Base-by-base conservation (phyloP, 148 eudicot genomes). In the Spergularia bocconei region DNA sequence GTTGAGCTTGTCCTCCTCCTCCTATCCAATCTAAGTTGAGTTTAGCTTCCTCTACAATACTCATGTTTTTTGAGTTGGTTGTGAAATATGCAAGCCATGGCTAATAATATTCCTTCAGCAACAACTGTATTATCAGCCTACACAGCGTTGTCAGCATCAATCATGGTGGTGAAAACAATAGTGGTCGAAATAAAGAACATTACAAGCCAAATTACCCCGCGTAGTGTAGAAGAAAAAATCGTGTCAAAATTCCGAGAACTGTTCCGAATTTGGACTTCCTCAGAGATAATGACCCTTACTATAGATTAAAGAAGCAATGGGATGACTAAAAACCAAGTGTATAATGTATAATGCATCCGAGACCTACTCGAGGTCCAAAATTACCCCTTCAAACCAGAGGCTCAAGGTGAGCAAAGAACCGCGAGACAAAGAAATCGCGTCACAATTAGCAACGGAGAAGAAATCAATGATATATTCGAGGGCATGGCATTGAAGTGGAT, bases 301-400 rank as follows among this genome's bases (percentile, higher is more conserved):
- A 66, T 88, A 59, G 84, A 84, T 53, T 82, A 84, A 71, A n/a
- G 17, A 1, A 23, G 61, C 47, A 17, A 14, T 6, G 41, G 80
- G 78, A 13, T 78, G 67, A 13, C 52, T 14, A 70, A 76, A 4
- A 86, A 88, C 77, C 77, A 88, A 53, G 64, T 86, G 44, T 86
- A 75, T 78, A 86, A 84, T 39, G 85, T 86, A 75, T 78, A 86
- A 84, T 39, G 85, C 87, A 11, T 82, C 85, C 17, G 82, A 85
- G 47, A 52, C 70, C n/a, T 88, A 88, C 75, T 83, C 86, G 60
- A 36, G 79, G 62, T 76, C 85, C 61, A 86, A 73, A 38, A 77
- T 86, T 64, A 64, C 83, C 21, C 80, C 81, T n/a, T 41, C 74
- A 13, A 74, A 84, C 36, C 77, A 80, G n/a, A 50, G 84, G 2